These are phyloP conservation scores for Leccinum pellstonianum DNA, from an alignment of 768 basidiomycete species.

Conservation along the genomic window DNA sequence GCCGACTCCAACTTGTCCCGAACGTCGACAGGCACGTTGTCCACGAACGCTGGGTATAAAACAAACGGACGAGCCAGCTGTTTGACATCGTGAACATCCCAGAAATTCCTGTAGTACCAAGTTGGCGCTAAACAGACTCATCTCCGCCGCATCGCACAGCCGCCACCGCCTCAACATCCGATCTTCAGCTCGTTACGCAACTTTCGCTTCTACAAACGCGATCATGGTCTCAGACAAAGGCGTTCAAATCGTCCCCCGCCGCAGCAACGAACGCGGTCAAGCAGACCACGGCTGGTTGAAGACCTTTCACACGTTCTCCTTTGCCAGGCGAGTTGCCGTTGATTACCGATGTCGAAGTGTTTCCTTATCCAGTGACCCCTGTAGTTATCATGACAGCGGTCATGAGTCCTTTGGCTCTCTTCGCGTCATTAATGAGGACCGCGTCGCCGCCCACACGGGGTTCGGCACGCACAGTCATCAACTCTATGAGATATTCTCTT, in stretches of 20 bases:
- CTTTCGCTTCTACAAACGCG: not conserved
- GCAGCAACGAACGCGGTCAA: constrained; percentile 63
- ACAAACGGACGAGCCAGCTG: not conserved
- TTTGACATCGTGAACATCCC: not conserved
- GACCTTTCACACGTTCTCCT: constrained; percentile 83
- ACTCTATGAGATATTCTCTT: constrained; percentile 91
- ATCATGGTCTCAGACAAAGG: constrained; percentile 19
- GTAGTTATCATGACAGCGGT: constrained; percentile 57
- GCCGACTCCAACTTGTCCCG: not conserved
- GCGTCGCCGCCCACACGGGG: constrained; percentile 71
- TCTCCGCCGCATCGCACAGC: not conserved
- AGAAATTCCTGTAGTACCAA: constrained; percentile 6
- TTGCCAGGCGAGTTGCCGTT: constrained; percentile 54
- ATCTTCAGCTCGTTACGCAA: not conserved
- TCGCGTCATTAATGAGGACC: constrained; percentile 91
- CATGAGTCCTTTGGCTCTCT: constrained; percentile 70
- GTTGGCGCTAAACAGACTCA: constrained; percentile 5
- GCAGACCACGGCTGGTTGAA: constrained; percentile 87
- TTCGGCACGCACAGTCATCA: constrained; percentile 85
- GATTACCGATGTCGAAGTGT: not conserved
- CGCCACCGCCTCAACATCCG: not conserved
- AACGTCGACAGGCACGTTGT: not conserved
- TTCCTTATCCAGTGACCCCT: not conserved
- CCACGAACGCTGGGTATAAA: constrained; percentile 20
- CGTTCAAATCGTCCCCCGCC: constrained; percentile 48